Base-by-base conservation (phyloP, 208 protist genomes). In the Wallacemonas sp. region DNA sequence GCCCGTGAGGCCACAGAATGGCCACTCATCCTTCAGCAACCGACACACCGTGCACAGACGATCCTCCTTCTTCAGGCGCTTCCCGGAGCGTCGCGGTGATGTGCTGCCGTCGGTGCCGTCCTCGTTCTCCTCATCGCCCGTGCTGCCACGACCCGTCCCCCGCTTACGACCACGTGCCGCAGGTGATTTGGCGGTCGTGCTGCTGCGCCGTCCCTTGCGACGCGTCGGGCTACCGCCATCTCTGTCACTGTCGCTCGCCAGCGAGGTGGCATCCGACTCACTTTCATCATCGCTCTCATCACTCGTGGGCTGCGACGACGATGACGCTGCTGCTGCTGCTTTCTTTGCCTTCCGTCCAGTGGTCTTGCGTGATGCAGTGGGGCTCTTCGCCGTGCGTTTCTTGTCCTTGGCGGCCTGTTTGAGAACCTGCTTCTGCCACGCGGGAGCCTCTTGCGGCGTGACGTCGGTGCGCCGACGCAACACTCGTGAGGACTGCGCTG, bases 1-100 rank as follows among this genome's bases (percentile, higher is more conserved):
- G 33, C 80, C 84, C 4, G 78, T 76, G 11, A 90, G 27, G 14
- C 83, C 83, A 47, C 83, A 90, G 68, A 79, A 90, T 0, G 73
- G 72, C 83, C 83, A 90, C 21, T 90, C 71, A n/a, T 72, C 54
- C 63, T 76, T 73, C 38, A 65, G 68, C 33, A 90, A 70, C 16
- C 74, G 78, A 48, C 83, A 90, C 26, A 43, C 65, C 14, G 55
- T 55, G 52, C 83, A 90, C 34, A 80, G 17, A 26, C 72, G 65
- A 1, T 65, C 43, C 12, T 56, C 41, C 38, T 46, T 49, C 36
- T 49, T 70, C 29, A 54, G 12, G 24, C 63, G 27, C 56, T 24
- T 43, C 19, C 17, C 29, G 8, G 26, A 0, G 21, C 44, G 36
- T 11, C 24, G 17, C n/a, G 46, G 64, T 5, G 49, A 66, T 2